Conservation (phyloP, 2,329 filamentous ascomycete genomes). For the Aspergillus hortae region DNA sequence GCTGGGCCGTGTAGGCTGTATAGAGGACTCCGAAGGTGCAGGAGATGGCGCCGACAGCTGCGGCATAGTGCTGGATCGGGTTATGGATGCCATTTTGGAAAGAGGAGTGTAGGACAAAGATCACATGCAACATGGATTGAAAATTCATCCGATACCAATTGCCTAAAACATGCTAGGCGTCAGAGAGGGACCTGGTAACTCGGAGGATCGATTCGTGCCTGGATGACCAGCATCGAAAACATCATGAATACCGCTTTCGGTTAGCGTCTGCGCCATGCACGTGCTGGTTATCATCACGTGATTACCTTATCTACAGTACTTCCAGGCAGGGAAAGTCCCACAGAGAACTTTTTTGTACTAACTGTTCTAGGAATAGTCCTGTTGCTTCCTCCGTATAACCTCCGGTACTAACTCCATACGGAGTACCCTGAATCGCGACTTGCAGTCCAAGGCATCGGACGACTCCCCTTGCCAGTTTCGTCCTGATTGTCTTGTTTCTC, state of each 20-base stretch:
- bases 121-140: neutral
- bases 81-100: slow-evolving; percentile 7
- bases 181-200: neutral
- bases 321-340: neutral
- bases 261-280: neutral
- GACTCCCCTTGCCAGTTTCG: neutral
- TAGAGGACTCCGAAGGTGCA: slow-evolving; percentile 8
- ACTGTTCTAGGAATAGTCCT: neutral
- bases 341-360: neutral
- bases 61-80: slow-evolving; percentile 7
- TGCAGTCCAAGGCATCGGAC: neutral
- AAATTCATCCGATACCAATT: neutral
- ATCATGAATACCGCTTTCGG: neutral
- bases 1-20: slow-evolving; percentile 25
- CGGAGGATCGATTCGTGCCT: neutral
- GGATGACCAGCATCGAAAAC: neutral
- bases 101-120: neutral
- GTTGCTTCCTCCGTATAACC: neutral
- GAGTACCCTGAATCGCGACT: neutral
- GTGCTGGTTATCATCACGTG: neutral
- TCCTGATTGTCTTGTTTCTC: neutral
- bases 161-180: neutral
- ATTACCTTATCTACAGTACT: neutral
- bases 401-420: neutral
- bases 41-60: slow-evolving; percentile 9